These are phyloP conservation scores for Geoglossum glabrum DNA, from an alignment of 495 filamentous ascomycete genomes.

Conservation along the genomic window DNA sequence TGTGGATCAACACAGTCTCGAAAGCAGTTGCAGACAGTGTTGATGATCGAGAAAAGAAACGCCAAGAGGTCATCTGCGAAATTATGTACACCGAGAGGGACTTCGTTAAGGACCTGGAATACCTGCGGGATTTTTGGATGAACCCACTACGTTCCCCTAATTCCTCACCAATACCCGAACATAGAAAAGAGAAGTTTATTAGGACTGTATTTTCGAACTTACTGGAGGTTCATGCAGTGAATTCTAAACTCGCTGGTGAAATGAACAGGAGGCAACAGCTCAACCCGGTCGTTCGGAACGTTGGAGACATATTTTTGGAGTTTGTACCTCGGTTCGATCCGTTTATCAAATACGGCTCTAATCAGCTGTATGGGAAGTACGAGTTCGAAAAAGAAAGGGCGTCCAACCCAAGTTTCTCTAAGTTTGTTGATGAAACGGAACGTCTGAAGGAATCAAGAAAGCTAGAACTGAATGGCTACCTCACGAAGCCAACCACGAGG, in stretches of 20 bases:
- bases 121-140: constrained; percentile 98
- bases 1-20: constrained; percentile 97
- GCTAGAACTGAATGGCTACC: constrained; percentile 90
- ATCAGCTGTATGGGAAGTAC: constrained; percentile 89
- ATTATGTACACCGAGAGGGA: constrained; percentile 98
- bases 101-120: constrained; percentile 98
- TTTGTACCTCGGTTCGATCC: constrained; percentile 84
- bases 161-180: constrained; percentile 71
- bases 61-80: constrained; percentile 95
- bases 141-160: constrained; percentile 58
- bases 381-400: constrained; percentile 94
- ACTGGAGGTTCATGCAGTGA: constrained; percentile 83
- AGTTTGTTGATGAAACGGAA: constrained; percentile 94
- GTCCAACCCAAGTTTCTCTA: constrained; percentile 64
- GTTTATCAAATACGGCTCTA: constrained; percentile 92
- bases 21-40: constrained; percentile 85
- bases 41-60: constrained; percentile 81
- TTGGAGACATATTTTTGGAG: constrained; percentile 89
- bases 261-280: constrained; percentile 83
- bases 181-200: constrained; percentile 75
- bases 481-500: constrained; percentile 95
- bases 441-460: constrained; percentile 91
- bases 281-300: constrained; percentile 62
- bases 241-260: constrained; percentile 64
- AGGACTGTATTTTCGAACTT: constrained; percentile 91